phyloP scores from a whole-genome alignment of 2,329 filamentous ascomycete genomes.

The Lasiodiplodia sp. region DNA sequence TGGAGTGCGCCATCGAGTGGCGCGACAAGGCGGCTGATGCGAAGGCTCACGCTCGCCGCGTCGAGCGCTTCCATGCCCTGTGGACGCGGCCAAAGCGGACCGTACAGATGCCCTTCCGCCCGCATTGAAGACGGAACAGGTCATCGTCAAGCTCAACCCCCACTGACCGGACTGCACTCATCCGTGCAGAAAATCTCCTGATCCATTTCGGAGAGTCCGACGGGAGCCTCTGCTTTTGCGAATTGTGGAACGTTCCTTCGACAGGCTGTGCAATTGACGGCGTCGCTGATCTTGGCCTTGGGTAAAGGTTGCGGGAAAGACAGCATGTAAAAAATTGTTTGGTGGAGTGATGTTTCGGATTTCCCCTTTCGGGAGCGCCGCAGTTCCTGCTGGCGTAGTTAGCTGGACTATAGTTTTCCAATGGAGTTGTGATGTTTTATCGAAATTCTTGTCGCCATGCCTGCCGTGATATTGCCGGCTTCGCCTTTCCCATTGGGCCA shows the following conservation, averaged over 20 bases:
- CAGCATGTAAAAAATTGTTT: background rate
- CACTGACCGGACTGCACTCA: background rate
- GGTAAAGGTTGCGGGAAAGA: background rate
- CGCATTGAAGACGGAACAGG: background rate
- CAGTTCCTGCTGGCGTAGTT: background rate
- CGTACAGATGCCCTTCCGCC: background rate
- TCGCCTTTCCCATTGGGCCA: background rate
- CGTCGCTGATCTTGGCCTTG: no score
- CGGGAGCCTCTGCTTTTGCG: background rate
- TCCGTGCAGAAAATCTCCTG: background rate
- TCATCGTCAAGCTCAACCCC: background rate
- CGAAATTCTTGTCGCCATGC: background rate
- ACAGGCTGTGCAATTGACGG: no score
- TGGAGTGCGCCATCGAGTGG: background rate
- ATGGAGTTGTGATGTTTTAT: background rate
- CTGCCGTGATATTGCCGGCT: background rate
- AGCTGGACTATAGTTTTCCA: background rate
- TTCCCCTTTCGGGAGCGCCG: background rate
- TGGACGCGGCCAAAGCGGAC: background rate
- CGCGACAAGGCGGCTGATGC: background rate
- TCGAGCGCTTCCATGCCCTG: background rate
- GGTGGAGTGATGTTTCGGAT: background rate
- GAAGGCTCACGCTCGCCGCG: background rate
- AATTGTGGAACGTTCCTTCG: no score
- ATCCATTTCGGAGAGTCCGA: background rate